phyloP scores from a whole-genome alignment of 2,329 filamentous ascomycete species.

The Neospermospora avenae region DNA sequence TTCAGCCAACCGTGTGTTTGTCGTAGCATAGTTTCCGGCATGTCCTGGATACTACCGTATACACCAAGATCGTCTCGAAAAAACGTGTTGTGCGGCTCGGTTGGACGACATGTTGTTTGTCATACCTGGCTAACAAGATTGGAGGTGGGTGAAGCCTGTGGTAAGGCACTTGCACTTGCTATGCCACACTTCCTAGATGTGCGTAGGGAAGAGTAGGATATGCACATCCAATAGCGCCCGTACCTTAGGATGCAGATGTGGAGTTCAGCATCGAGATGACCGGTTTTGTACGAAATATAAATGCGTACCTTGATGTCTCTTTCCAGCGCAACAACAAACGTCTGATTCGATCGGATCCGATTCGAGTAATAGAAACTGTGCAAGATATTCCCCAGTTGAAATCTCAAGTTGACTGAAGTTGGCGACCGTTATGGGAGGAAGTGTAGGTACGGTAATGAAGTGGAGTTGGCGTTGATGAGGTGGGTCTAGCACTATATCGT shows the following conservation, averaged over 20 bases:
- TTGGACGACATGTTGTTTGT: neutral
- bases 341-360: neutral
- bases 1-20: neutral
- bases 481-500: neutral
- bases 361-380: neutral
- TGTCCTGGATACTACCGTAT: neutral
- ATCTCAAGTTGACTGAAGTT: neutral
- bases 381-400: neutral
- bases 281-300: neutral
- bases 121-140: neutral
- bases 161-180: neutral
- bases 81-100: neutral
- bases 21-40: neutral
- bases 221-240: neutral
- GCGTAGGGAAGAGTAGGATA: neutral
- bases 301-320: neutral
- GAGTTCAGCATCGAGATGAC: neutral
- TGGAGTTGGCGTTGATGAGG: neutral
- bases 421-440: neutral
- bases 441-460: neutral
- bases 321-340: neutral
- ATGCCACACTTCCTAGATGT: neutral
- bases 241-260: neutral
- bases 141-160: neutral
- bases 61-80: neutral